Evolutionary conservation across 2,329 filamentous ascomycete genomes (phyloP).

Genomic region (Pseudogymnoascus pannorum): DNA sequence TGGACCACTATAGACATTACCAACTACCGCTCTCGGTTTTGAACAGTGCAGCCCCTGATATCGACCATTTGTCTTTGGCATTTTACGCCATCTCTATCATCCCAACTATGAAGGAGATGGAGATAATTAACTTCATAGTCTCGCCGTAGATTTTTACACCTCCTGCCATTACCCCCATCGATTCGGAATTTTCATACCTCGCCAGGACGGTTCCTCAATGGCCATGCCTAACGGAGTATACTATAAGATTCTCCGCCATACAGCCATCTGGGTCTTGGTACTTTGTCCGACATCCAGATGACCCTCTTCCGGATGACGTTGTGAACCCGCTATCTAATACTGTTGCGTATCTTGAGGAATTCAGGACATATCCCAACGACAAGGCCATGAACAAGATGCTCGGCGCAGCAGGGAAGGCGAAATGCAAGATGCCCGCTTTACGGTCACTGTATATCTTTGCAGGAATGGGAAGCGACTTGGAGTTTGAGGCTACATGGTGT

Average conservation of each 20-base stretch:
- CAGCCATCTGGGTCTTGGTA: neutral
- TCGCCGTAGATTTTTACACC: neutral
- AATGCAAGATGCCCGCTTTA: neutral
- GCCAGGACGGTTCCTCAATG: neutral
- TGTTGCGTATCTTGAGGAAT: too few species aligned
- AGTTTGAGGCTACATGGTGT: neutral
- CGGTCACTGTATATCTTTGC: neutral
- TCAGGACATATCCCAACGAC: neutral
- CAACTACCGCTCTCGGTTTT: slow-evolving; percentile 1
- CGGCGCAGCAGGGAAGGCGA: neutral
- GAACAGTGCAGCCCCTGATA: neutral
- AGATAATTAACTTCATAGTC: neutral
- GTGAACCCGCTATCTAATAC: too few species aligned
- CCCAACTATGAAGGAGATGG: neutral
- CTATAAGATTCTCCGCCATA: neutral
- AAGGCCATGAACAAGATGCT: neutral
- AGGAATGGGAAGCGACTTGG: neutral
- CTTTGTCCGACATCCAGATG: neutral
- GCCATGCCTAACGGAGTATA: neutral
- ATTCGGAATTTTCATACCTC: neutral
- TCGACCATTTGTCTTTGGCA: neutral
- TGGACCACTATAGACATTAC: slow-evolving; percentile 10
- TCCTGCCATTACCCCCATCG: neutral
- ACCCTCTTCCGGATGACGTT: neutral
- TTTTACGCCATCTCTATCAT: neutral